Conservation (phyloP, 805 yeast genomes). For the Pichia paraexigua region DNA sequence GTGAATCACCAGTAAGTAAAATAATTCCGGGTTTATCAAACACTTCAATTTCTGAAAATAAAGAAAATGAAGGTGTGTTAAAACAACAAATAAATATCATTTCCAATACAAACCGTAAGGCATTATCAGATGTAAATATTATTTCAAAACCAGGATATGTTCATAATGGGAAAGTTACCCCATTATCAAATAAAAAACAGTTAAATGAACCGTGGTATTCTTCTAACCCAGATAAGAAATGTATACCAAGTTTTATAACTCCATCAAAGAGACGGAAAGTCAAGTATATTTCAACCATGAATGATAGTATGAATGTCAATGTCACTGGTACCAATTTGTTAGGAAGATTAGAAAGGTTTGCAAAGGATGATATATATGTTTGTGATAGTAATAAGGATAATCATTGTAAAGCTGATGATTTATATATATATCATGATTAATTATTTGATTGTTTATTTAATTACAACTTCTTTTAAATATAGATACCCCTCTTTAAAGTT, state of each 20-base stretch:
- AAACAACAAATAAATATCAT: neutral
- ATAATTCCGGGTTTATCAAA: neutral
- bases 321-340: neutral
- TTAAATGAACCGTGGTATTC: conserved; percentile 9
- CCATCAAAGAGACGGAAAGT: conserved; percentile 9
- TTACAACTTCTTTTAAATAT: no score
- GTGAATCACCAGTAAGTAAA: neutral
- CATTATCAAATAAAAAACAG: conserved; percentile 1
- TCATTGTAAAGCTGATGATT: neutral
- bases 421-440: neutral
- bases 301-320: neutral
- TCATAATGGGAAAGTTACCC: neutral
- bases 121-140: conserved; percentile 7
- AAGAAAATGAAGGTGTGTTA: conserved; percentile 2
- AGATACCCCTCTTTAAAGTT: no score
- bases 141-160: conserved; percentile 6
- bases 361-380: neutral
- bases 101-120: neutral
- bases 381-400: neutral
- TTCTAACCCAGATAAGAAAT: neutral
- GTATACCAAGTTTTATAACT: conserved; percentile 9
- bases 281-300: conserved; percentile 3
- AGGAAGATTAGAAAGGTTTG: neutral
- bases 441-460: no score
- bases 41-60: neutral